Percentiles rank a stretch among this genome's conserved stretches.
Evolutionary conservation across 2,329 filamentous ascomycete genomes (phyloP).

Genomic region (Pseudopyrenochaeta lycopersici): DNA sequence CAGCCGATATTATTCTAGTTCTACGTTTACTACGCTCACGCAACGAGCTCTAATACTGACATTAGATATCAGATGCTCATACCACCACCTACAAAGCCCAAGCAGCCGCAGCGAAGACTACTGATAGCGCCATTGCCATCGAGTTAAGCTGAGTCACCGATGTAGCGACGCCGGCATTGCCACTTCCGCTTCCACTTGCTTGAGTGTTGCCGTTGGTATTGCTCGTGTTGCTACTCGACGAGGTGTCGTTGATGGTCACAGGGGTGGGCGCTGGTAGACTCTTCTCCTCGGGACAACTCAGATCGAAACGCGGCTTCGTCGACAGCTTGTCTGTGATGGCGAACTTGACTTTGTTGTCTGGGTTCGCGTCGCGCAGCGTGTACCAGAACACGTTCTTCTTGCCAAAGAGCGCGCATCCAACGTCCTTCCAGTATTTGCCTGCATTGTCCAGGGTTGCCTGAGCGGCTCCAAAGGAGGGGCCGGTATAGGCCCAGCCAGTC

Average conservation of each 20-base stretch:
- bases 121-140: slow-evolving; percentile 35
- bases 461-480: slow-evolving; percentile 39
- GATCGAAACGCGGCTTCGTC: slow-evolving; percentile 62
- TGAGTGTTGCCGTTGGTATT: slow-evolving; percentile 6
- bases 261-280: slow-evolving; percentile 23
- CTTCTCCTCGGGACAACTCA: slow-evolving; percentile 56
- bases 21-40: slow-evolving; percentile 3
- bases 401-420: slow-evolving; percentile 46
- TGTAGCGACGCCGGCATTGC: slow-evolving; percentile 17
- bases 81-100: slow-evolving; percentile 29
- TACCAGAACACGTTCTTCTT: slow-evolving; percentile 49
- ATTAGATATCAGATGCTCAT: not conserved
- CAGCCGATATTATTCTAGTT: slow-evolving; percentile 1
- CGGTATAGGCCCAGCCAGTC: slow-evolving; percentile 47
- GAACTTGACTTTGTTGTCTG: slow-evolving; percentile 67
- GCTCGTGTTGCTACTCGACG: slow-evolving; percentile 17
- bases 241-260: slow-evolving; percentile 23
- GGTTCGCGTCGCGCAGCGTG: slow-evolving; percentile 55
- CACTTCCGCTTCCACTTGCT: not conserved
- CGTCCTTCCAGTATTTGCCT: slow-evolving; percentile 41
- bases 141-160: slow-evolving; percentile 30
- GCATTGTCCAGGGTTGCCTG: slow-evolving; percentile 41
- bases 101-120: slow-evolving; percentile 34
- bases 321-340: slow-evolving; percentile 64
- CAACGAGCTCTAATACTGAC: slow-evolving; percentile 1